These are phyloP conservation scores for Fagus sylvatica DNA, from an alignment of 306 rosid genomes.

Conservation along the genomic window DNA sequence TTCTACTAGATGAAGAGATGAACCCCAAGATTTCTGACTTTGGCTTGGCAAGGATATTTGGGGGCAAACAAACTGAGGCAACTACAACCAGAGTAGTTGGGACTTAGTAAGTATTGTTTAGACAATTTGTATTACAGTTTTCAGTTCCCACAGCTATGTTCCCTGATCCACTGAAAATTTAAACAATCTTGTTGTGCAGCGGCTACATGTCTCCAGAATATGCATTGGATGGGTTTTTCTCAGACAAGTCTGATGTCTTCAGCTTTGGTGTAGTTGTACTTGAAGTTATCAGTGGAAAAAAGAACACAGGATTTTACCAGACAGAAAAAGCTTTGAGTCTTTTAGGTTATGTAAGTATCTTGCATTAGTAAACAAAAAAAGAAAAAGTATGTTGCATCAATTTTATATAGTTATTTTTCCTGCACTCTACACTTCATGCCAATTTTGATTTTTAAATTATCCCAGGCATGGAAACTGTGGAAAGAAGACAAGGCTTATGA, in stretches of 20 bases:
- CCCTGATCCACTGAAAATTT: neutral
- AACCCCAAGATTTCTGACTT: constrained; percentile 26
- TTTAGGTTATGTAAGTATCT: constrained; percentile 44
- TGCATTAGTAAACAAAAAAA: too few species aligned
- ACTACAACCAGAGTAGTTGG: constrained; percentile 23
- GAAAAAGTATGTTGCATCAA: too few species aligned
- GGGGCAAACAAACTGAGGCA: constrained; percentile 25
- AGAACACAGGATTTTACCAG: constrained; percentile 44
- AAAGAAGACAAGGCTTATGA: constrained; percentile 39
- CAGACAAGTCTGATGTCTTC: constrained; percentile 51
- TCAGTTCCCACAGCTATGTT: neutral
- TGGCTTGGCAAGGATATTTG: constrained; percentile 30
- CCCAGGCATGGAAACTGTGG: constrained; percentile 56
- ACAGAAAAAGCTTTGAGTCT: constrained; percentile 41
- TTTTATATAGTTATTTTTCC: neutral
- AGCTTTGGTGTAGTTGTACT: constrained; percentile 61
- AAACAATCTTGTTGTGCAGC: constrained; percentile 17
- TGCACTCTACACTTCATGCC: neutral
- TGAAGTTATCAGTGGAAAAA: constrained; percentile 53
- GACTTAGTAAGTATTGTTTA: constrained; percentile 28
- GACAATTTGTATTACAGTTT: neutral
- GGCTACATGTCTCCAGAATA: constrained; percentile 58
- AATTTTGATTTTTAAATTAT: neutral
- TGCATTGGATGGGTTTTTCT: constrained; percentile 49
- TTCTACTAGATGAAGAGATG: constrained; percentile 23